Evolutionary conservation across 768 basidiomycete species (phyloP).

Genomic region (Punctularia strigosozonata): DNA sequence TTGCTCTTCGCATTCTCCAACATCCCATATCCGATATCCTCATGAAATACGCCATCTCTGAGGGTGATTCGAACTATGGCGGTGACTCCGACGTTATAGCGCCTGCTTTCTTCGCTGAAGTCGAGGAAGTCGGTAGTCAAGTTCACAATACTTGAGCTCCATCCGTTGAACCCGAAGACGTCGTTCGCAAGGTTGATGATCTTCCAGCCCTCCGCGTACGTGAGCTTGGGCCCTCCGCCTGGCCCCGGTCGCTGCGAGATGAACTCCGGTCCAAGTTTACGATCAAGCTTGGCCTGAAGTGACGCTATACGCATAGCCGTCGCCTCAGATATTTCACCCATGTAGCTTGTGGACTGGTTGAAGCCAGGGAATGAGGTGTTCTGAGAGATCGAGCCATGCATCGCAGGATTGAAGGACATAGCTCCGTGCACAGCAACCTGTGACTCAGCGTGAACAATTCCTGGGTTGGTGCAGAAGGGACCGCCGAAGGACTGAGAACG

Average conservation of each 20-base stretch:
- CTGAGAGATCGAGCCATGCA: slow-evolving; percentile 36
- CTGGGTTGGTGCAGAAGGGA: slow-evolving; percentile 9
- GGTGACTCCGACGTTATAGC: slow-evolving; percentile 66
- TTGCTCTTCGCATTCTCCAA: slow-evolving; percentile 81
- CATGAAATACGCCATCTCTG: slow-evolving; percentile 79
- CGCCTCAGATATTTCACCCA: slow-evolving; percentile 46
- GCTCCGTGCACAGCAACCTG: slow-evolving; percentile 36
- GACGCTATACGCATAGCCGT: slow-evolving; percentile 55
- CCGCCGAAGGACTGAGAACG: slow-evolving; percentile 15
- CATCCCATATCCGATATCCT: slow-evolving; percentile 89
- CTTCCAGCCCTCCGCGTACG: slow-evolving; percentile 96
- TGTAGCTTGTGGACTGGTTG: slow-evolving; percentile 13
- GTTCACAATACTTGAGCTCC: slow-evolving; percentile 72
- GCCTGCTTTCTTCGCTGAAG: slow-evolving; percentile 48
- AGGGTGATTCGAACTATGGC: slow-evolving; percentile 84
- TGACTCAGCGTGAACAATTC: no score
- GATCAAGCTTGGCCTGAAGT: slow-evolving; percentile 72
- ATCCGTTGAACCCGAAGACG: slow-evolving; percentile 96
- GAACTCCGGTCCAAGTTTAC: slow-evolving; percentile 90
- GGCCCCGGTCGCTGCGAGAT: slow-evolving; percentile 85
- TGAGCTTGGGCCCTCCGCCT: slow-evolving; percentile 76
- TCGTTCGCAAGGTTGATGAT: slow-evolving; percentile 97
- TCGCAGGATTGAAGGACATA: slow-evolving; percentile 48
- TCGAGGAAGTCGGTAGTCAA: slow-evolving; percentile 76
- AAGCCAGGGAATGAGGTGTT: slow-evolving; percentile 20